Conservation (phyloP, 306 rosid species). For the Pterocarpus santalinus region DNA sequence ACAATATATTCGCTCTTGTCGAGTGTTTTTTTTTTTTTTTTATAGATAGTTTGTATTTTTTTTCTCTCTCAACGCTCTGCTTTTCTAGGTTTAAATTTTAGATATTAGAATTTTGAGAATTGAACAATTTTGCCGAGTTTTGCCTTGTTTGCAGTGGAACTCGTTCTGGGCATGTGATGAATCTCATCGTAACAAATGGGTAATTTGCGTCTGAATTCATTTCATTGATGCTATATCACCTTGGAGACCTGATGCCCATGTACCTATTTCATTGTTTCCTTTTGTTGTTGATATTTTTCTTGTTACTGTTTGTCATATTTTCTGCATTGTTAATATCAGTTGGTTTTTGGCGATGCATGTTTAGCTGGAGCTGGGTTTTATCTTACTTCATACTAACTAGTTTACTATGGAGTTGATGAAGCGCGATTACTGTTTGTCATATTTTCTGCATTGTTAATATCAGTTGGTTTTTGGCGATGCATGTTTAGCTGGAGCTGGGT, state of each 20-base stretch:
- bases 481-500: neutral
- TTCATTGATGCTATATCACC: conserved; percentile 58
- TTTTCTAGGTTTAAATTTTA: neutral
- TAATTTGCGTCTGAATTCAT: conserved; percentile 62
- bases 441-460: no score
- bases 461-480: no score
- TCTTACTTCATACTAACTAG: neutral
- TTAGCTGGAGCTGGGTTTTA: neutral
- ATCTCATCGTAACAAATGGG: conserved; percentile 45
- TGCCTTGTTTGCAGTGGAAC: neutral
- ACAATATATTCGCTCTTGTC: neutral
- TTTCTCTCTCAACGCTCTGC: neutral
- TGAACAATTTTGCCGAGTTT: neutral
- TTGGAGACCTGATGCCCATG: conserved; percentile 59
- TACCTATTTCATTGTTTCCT: no score
- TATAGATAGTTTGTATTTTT: no score
- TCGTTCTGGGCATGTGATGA: conserved; percentile 48
- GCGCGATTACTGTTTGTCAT: no score
- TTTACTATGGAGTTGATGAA: no score
- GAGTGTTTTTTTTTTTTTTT: no score
- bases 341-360: no score
- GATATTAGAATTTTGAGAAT: no score
- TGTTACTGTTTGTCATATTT: no score
- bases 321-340: no score
- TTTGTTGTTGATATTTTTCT: neutral